These are phyloP conservation scores for Thalassiosira profunda DNA, from an alignment of 108 stramenopile genomes.

Conservation along the genomic window DNA sequence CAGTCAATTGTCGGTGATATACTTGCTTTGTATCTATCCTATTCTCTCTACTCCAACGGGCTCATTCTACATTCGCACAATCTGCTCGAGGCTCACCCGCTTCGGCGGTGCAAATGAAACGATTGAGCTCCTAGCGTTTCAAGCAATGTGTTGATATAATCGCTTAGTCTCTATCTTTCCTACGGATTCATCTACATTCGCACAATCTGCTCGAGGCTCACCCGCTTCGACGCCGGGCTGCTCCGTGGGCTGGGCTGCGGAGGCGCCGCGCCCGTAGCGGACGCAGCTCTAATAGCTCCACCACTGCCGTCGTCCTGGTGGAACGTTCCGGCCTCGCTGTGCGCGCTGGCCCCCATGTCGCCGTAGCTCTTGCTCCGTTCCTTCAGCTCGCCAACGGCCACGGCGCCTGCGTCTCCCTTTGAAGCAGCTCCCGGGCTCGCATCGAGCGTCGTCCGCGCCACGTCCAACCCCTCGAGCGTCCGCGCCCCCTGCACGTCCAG, in stretches of 20 bases:
- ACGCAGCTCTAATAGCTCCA: background rate
- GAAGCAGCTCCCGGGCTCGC: background rate
- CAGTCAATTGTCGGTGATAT: no score
- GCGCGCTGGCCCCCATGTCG: slow-evolving; percentile 33
- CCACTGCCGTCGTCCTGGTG: slow-evolving; percentile 23
- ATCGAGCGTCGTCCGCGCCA: slow-evolving; percentile 6
- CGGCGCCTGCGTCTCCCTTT: slow-evolving; percentile 35
- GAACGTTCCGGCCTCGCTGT: no score
- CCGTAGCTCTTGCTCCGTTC: slow-evolving; percentile 41
- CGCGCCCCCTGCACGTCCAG: slow-evolving; percentile 80
- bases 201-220: slow-evolving; percentile 72
- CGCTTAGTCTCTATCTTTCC: no score
- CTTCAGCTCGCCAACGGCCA: slow-evolving; percentile 37
- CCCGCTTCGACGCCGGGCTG: slow-evolving; percentile 24
- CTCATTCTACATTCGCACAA: slow-evolving; percentile 78
- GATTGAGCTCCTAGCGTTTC: no score
- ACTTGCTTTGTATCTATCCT: no score
- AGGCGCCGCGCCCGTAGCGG: background rate
- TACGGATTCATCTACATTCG: slow-evolving; percentile 60
- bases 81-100: slow-evolving; percentile 77
- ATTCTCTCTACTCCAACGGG: no score
- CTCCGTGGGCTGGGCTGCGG: slow-evolving; percentile 1
- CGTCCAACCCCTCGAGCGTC: no score
- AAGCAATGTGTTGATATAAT: no score
- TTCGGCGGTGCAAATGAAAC: no score